phyloP scores from a whole-genome alignment of 805 yeast species.

The Gaillardinia entomophila region DNA sequence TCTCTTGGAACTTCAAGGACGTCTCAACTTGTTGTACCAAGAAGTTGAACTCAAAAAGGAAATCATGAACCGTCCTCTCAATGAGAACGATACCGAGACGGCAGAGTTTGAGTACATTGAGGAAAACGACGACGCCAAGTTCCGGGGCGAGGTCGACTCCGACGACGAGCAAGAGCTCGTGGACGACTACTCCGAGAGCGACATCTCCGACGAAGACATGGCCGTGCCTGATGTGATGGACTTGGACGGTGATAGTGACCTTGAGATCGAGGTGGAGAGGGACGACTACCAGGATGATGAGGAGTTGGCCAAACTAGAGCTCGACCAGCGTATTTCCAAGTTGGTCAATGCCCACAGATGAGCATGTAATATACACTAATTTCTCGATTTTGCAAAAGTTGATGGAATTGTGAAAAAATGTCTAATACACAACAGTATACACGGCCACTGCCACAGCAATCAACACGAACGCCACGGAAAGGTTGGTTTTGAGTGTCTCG shows the following conservation, averaged over 20 bases:
- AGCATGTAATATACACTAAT: no score
- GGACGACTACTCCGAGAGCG: constrained; percentile 8
- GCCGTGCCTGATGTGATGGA: constrained; percentile 5
- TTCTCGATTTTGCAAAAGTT: no score
- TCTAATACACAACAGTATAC: background rate
- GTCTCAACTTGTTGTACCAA: constrained; percentile 42
- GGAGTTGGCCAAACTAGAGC: constrained; percentile 1
- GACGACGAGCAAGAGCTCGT: no score
- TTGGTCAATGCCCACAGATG: no score
- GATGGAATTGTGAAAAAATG: no score
- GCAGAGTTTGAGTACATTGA: constrained; percentile 66
- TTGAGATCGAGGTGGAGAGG: constrained; percentile 8
- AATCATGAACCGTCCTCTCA: constrained; percentile 21
- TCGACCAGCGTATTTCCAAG: no score
- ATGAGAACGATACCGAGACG: constrained; percentile 30
- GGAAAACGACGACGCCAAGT: constrained; percentile 51
- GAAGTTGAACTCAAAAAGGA: constrained; percentile 38
- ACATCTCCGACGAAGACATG: constrained; percentile 11
- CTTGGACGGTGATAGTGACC: constrained; percentile 19
- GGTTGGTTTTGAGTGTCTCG: constrained; percentile 14
- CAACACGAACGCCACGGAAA: constrained; percentile 1
- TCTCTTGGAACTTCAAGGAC: constrained; percentile 46
- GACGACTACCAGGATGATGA: constrained; percentile 3
- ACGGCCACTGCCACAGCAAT: background rate
- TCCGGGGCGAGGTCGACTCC: constrained; percentile 10